Evolutionary conservation across 371 early-diverging fungal genomes (phyloP), one percentile per base, ranked within the genome.

Genomic region (Mortierella sp.): DNA sequence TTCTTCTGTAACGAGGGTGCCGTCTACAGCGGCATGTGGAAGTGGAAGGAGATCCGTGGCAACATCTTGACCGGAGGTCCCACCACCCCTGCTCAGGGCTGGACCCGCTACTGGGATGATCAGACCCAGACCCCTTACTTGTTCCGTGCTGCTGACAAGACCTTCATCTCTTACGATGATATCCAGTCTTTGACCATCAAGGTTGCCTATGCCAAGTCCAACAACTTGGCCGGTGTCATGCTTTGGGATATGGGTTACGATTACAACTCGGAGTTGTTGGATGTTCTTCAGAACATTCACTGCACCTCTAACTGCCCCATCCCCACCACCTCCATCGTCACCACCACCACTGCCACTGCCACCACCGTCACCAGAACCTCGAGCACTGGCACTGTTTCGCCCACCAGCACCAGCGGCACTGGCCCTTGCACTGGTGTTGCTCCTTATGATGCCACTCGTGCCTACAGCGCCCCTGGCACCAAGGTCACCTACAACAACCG

Each of bases 131-230:
- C 79, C 65, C 79, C 79, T 15, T 77, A 69, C 72, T 66, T 77
- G 79, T 77, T 60, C 70, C 62, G 72, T n/a, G 47, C 87, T 5
- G 60, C 82, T 1, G 80, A 81, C 60, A 85, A 88, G 56, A 82
- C 81, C 3, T 90, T 86, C 65, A 87, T 93, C 60, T 88, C 90
- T 12, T 93, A 91, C 71, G 93, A 93, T 73, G 91, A 91, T 74
- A 84, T 88, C 52, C 66, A 81, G 43, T 91, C 91, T 7, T 47
- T 92, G 25, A 76, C 81, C 19, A 81, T 86, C 62, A 93, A 93
- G 62, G 86, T 88, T 14, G 72, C 86, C 21, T 85, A 85, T 76
- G 89, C 87, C 48, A 66, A 86, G 30, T 68, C 72, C 26, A 81
- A 84, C 19, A 87, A 84, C 44, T 63, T 92, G 45, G 85, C 81